A percentile compares a stretch with the other conserved stretches of the same genome.
These are phyloP conservation scores for Claviceps citrina DNA, from an alignment of 2,329 filamentous ascomycete species.

Conservation along the genomic window DNA sequence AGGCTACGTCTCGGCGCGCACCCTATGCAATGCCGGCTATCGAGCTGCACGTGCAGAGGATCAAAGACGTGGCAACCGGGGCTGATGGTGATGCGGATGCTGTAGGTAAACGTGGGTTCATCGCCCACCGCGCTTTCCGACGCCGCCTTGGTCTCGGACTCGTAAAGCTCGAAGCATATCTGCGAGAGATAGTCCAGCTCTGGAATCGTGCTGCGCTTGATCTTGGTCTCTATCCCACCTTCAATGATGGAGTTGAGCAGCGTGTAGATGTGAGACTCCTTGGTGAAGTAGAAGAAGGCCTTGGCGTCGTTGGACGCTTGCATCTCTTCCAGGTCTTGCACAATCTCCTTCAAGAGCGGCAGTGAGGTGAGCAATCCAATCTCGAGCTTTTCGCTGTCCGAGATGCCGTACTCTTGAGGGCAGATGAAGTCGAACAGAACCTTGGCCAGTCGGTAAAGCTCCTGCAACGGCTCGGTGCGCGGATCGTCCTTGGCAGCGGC, in stretches of 20 bases:
- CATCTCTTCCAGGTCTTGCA: constrained; percentile 90
- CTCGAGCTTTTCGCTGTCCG: constrained; percentile 91
- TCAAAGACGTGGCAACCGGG: constrained; percentile 95
- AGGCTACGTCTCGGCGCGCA: constrained; percentile 80
- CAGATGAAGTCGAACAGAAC: constrained; percentile 97
- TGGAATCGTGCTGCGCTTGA: constrained; percentile 84
- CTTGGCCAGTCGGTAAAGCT: constrained; percentile 87
- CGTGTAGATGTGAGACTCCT: constrained; percentile 97
- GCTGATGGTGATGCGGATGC: constrained; percentile 88
- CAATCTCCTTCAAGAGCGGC: constrained; percentile 88
- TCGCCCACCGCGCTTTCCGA: constrained; percentile 26
- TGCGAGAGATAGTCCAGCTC: constrained; percentile 95
- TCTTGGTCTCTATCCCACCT: constrained; percentile 92
- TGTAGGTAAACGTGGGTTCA: constrained; percentile 73
- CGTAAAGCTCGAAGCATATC: constrained; percentile 96
- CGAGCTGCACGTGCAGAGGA: constrained; percentile 87
- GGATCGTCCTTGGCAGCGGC: constrained; percentile 61
- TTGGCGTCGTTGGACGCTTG: constrained; percentile 90
- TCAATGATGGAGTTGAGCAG: constrained; percentile 95
- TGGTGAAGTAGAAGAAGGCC: constrained; percentile 97
- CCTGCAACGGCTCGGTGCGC: constrained; percentile 72
- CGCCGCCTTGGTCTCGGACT: constrained; percentile 60
- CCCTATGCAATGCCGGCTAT: constrained; percentile 91
- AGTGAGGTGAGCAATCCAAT: constrained; percentile 90
- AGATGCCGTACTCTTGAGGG: constrained; percentile 95